Conservation (phyloP, 179 eudicot genomes). For the Gypsophila paniculata region DNA sequence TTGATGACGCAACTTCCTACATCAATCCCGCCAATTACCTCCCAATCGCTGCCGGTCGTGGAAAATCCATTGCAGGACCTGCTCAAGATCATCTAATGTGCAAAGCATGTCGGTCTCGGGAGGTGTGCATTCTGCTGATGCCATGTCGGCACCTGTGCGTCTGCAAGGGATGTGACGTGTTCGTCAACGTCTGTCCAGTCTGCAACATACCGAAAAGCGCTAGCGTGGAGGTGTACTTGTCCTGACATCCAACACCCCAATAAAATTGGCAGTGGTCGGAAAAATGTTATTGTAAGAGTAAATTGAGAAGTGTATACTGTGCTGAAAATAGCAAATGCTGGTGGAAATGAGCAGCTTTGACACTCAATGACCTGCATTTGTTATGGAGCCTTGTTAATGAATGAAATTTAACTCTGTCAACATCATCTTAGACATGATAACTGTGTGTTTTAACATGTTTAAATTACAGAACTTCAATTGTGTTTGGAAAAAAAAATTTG, state of each 20-base stretch:
- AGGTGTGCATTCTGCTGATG: slow-evolving; percentile 61
- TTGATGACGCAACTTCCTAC: slow-evolving; percentile 67
- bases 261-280: background rate
- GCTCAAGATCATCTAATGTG: slow-evolving; percentile 41
- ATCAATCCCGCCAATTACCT: slow-evolving; percentile 49
- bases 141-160: slow-evolving; percentile 85
- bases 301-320: slow-evolving; percentile 22
- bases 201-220: slow-evolving; percentile 61
- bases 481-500: background rate
- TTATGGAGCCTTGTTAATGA: slow-evolving; percentile 26
- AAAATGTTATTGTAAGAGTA: slow-evolving; percentile 24
- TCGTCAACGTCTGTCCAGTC: slow-evolving; percentile 55
- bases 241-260: slow-evolving; percentile 31
- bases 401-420: slow-evolving; percentile 26
- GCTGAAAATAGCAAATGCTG: slow-evolving; percentile 28
- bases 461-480: background rate
- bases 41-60: slow-evolving; percentile 23
- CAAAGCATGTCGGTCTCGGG: slow-evolving; percentile 54
- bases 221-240: slow-evolving; percentile 66
- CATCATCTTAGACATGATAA: slow-evolving; percentile 10
- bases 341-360: slow-evolving; percentile 27
- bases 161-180: slow-evolving; percentile 67
- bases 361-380: slow-evolving; percentile 32
- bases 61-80: slow-evolving; percentile 28
- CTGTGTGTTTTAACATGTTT: slow-evolving; percentile 11